Conservation (phyloP, 116 monocot species). For the Zostera marina region DNA sequence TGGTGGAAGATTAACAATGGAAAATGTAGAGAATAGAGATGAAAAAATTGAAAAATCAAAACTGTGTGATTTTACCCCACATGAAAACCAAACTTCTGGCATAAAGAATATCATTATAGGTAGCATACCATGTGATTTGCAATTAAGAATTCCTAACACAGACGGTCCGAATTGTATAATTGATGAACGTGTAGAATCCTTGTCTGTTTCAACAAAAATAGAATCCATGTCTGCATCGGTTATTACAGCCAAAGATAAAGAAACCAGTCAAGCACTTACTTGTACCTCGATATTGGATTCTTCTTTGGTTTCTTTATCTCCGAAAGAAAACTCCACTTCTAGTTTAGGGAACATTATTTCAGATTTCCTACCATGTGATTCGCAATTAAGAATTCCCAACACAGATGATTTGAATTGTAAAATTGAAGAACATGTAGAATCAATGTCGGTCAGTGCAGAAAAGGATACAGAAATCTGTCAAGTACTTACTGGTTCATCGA, state of each 20-base stretch:
- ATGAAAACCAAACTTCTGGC: background rate
- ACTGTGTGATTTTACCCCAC: too few relatives aligned
- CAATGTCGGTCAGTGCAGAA: background rate
- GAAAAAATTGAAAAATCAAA: background rate
- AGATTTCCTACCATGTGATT: background rate
- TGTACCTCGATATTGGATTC: too few relatives aligned
- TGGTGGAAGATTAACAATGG: background rate
- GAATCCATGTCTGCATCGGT: background rate
- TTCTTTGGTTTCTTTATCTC: too few relatives aligned
- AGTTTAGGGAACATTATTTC: background rate
- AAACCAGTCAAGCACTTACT: too few relatives aligned
- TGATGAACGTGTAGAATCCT: slow-evolving; percentile 1
- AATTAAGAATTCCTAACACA: slow-evolving; percentile 2
- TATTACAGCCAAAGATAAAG: background rate
- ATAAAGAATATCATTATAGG: background rate
- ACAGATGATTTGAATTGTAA: background rate
- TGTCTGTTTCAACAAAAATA: background rate
- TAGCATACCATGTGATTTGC: slow-evolving; percentile 2
- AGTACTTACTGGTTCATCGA: too few relatives aligned
- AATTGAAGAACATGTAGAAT: background rate
- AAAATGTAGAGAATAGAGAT: background rate
- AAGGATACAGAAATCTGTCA: background rate
- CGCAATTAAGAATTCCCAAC: slow-evolving; percentile 1
- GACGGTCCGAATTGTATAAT: background rate
- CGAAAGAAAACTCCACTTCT: background rate